Base-by-base conservation (phyloP, 768 basidiomycete genomes). In the Xanthoconium purpureum region DNA sequence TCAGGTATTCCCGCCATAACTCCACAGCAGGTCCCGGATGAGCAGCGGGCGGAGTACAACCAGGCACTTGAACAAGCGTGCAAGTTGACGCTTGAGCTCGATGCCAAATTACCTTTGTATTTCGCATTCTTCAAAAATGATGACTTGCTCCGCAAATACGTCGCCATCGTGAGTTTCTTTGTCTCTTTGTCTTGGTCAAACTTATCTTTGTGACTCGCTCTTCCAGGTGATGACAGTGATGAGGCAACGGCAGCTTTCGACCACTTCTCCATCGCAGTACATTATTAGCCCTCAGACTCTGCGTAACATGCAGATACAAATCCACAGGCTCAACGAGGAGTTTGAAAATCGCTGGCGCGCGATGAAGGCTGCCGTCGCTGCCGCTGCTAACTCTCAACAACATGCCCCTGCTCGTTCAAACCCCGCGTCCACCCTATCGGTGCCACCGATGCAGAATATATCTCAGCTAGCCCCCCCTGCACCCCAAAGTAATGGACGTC, bases 1-100 rank as follows among this genome's bases (percentile, higher is more conserved):
- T 15, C 53, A 81, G 80, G 66, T 30, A 66, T 77, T 40, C 68
- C 64, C 8, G 66, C 61, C 44, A 75, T 78, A 66, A 50, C 63
- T 10, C 47, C 61, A 9, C 63, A 74, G 17, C 76, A 77, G 17
- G 62, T 88, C 29, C 76, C 84, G 6, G 73, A 77, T 10, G 82
- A 84, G 2, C 84, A 83, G 55, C 76, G 81, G 43, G 55, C 73
- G 42, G 84, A 84, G 52, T 89, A 80, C 60, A 78, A 75, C 50
- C 63, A 66, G 24, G 40, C 79, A 6, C 72, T 88, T 30, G 84
- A 85, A 47, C 74, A 78, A 36, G 63, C 84, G 15, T 67, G 67
- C 64, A 80, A 76, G 48, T 64, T 74, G 48, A 74, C 75, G 39
- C 44, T 47, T 13, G 84, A 87, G 0, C 68, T 85, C 24, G 83